Conservation (phyloP, 805 yeast genomes). For the Candida morakotiae region DNA sequence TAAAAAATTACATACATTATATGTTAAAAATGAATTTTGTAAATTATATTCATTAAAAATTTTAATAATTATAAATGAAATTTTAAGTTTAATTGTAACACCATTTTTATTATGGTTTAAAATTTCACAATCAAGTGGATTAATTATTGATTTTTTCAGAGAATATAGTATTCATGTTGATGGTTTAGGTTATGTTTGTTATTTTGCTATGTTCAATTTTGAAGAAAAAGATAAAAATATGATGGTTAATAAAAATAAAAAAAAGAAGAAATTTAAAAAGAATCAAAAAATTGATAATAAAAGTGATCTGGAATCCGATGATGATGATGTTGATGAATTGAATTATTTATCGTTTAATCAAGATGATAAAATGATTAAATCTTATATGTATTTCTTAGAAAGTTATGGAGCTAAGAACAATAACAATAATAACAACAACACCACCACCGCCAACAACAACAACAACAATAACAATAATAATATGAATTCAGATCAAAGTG, state of each 20-base stretch:
- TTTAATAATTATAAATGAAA: slow-evolving; percentile 66
- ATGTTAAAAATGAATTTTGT: slow-evolving; percentile 80
- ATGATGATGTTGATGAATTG: slow-evolving; percentile 12
- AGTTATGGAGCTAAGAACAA: slow-evolving; percentile 49
- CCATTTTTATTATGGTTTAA: slow-evolving; percentile 90
- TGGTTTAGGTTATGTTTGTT: slow-evolving; percentile 92
- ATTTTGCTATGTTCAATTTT: slow-evolving; percentile 87
- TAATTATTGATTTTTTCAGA: slow-evolving; percentile 84
- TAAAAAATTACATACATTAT: slow-evolving; percentile 76
- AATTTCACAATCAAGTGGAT: slow-evolving; percentile 66
- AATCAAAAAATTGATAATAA: slow-evolving; percentile 12
- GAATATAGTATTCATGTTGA: slow-evolving; percentile 89
- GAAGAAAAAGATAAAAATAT: slow-evolving; percentile 52
- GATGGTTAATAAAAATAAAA: slow-evolving; percentile 30
- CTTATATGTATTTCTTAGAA: slow-evolving; percentile 82
- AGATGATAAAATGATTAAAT: slow-evolving; percentile 88
- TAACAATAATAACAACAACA: too few relatives aligned
- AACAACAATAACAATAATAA: neutral
- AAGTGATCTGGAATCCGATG: slow-evolving; percentile 13
- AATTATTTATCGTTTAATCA: slow-evolving; percentile 25
- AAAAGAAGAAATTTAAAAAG: slow-evolving; percentile 13
- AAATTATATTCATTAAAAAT: slow-evolving; percentile 71
- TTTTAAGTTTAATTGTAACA: slow-evolving; percentile 75
- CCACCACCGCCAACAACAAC: too few relatives aligned
- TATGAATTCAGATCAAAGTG: slow-evolving; percentile 1